Evolutionary conservation across 1,139 yeast genomes (phyloP), one percentile per base, ranked within the genome.

Genomic region (Taphrina confusa): DNA sequence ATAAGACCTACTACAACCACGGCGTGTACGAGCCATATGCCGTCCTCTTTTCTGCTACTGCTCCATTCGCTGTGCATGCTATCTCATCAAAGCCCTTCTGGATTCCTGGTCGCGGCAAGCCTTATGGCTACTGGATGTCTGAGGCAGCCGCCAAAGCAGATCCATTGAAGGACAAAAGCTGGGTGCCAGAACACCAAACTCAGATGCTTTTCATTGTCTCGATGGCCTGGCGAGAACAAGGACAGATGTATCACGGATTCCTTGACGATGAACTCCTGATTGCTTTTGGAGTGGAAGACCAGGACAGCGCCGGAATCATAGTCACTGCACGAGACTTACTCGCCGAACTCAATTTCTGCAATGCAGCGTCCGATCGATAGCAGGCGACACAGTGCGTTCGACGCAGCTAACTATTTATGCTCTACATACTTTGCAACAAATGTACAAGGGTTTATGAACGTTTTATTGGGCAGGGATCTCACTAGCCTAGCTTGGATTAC

Each of bases 191-290:
- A n/a, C 30, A 30, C 23, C 22, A 30, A 5, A 40, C 46, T 12
- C 30, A 40, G 16, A 40, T 40, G 46, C 46, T 40, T 14, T 40
- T 23, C 12, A 30, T 40, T 18, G 46, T 40, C 16, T 40, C 46
- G 20, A 40, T 40, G 31, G 25, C 30, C 28, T 40, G 46, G 46
- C 46, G 46, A 2, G 25, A 30, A 23, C 25, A 28, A 12, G 25
- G 25, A 22, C 46, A 40, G 27, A 9, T 16, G 5, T 40, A 40
- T 40, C 46, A 40, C 22, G 46, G 46, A 16, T 40, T 40, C 46
- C 11, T 40, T 4, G 46, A 40, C 14, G 46, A 40, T 12, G 16
- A 28, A 9, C 6, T 40, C 46, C 11, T n/a, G n/a, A n/a, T n/a
- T n/a, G n/a, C n/a, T n/a, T n/a, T n/a, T n/a, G n/a, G n/a, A n/a